Percentiles rank a stretch among this genome's conserved stretches.
These are phyloP conservation scores for Apophysomyces ossiformis DNA, from an alignment of 371 early-diverging fungal genomes.

Conservation along the genomic window DNA sequence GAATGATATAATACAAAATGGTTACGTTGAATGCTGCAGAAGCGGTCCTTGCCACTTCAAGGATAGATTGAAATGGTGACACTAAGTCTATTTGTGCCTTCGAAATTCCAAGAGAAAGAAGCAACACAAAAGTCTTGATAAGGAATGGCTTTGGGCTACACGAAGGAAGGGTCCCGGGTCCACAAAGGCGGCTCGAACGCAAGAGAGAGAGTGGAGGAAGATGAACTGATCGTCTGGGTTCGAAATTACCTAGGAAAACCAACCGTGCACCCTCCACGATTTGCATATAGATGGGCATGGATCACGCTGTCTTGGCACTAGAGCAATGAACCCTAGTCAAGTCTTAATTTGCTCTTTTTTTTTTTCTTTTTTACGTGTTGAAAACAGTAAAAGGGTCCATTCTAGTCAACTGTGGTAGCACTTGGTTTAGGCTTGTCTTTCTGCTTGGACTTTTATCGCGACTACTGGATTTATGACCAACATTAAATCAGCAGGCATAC, in stretches of 20 bases:
- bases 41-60: no score
- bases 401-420: background rate
- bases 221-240: background rate
- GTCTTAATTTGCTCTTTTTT: background rate
- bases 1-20: no score
- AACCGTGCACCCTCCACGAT: background rate
- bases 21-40: no score
- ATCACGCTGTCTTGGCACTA: no score
- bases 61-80: no score
- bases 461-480: background rate
- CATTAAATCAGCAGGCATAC: background rate
- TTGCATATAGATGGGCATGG: no score
- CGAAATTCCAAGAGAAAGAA: background rate
- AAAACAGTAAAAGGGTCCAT: background rate
- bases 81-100: background rate
- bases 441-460: background rate
- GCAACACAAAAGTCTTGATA: background rate
- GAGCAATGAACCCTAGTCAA: background rate
- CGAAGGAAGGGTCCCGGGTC: constrained; percentile 8
- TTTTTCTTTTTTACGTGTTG: background rate
- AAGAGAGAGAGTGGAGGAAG: background rate
- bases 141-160: background rate
- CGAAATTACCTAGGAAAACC: background rate
- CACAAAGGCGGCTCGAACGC: background rate
- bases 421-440: background rate